Percentiles rank a stretch among this genome's conserved stretches.
These are phyloP conservation scores for Microstegium vimineum DNA, from an alignment of 176 grass and related monocot species.

Conservation along the genomic window DNA sequence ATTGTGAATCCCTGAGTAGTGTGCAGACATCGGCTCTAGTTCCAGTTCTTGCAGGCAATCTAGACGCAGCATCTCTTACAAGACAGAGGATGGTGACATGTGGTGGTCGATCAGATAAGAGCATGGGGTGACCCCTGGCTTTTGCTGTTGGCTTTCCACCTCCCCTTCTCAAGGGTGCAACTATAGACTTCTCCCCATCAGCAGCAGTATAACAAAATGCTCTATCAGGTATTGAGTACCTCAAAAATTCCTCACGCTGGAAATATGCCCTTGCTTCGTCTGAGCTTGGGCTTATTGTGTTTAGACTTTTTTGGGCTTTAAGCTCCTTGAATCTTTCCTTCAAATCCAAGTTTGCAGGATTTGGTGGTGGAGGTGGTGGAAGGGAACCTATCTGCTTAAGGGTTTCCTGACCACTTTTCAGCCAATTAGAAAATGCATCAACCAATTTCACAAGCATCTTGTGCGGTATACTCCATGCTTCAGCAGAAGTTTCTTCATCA, in stretches of 20 bases:
- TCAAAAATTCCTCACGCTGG: slow-evolving; percentile 82
- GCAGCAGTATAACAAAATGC: slow-evolving; percentile 94
- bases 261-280: slow-evolving; percentile 88
- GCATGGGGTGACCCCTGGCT: slow-evolving; percentile 97
- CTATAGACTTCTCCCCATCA: slow-evolving; percentile 94
- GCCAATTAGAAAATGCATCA: slow-evolving; percentile 99
- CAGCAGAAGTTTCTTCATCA: slow-evolving; percentile 90
- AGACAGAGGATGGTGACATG: slow-evolving; percentile 98
- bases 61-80: slow-evolving; percentile 91
- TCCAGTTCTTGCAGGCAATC: slow-evolving; percentile 87
- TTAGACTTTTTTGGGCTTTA: slow-evolving; percentile 95
- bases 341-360: slow-evolving; percentile 79
- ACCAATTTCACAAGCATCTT: slow-evolving; percentile 99
- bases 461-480: slow-evolving; percentile 97
- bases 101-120: slow-evolving; percentile 86
- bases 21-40: slow-evolving; percentile 99
- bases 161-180: slow-evolving; percentile 91
- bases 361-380: slow-evolving; percentile 69
- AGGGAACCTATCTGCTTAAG: slow-evolving; percentile 98
- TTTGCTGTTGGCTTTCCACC: slow-evolving; percentile 97
- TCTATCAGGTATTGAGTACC: slow-evolving; percentile 97
- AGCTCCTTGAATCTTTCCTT: slow-evolving; percentile 99
- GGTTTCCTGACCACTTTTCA: slow-evolving; percentile 97
- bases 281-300: slow-evolving; percentile 81
- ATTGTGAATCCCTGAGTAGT: slow-evolving; percentile 91